Percentiles rank a stretch among this genome's conserved stretches.
These are phyloP conservation scores for Suillus decipiens DNA, from an alignment of 768 basidiomycete genomes.

Conservation along the genomic window DNA sequence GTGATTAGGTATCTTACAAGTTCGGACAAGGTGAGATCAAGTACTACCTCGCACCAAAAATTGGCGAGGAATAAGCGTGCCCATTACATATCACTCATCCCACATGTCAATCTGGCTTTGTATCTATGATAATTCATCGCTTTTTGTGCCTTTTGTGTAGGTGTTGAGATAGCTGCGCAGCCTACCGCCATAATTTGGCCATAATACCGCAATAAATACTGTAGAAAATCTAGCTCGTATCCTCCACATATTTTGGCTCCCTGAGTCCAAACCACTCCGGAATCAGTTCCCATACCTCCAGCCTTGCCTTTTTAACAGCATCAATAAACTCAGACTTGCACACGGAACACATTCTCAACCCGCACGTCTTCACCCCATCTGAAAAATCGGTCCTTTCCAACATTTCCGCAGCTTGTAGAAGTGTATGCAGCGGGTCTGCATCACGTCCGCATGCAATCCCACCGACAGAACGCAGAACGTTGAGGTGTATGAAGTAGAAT, in stretches of 20 bases:
- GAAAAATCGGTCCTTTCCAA: slow-evolving; percentile 69
- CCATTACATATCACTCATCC: slow-evolving; percentile 1
- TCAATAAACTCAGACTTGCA: slow-evolving; percentile 52
- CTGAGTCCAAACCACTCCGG: slow-evolving; percentile 66
- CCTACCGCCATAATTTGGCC: not conserved
- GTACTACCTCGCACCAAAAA: slow-evolving; percentile 97
- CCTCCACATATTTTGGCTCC: not conserved
- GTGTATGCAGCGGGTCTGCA: slow-evolving; percentile 71
- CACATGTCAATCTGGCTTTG: not conserved
- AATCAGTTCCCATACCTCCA: slow-evolving; percentile 62
- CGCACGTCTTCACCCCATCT: slow-evolving; percentile 55
- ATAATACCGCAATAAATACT: not conserved
- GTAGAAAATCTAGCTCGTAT: not conserved
- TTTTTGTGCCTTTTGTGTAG: not conserved
- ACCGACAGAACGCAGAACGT: slow-evolving; percentile 67
- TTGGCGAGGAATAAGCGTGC: slow-evolving; percentile 69
- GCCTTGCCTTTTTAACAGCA: slow-evolving; percentile 45
- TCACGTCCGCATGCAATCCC: slow-evolving; percentile 74
- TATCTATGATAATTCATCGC: slow-evolving; percentile 11
- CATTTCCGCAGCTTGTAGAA: slow-evolving; percentile 72
- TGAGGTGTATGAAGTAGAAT: slow-evolving; percentile 76
- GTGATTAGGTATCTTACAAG: slow-evolving; percentile 75
- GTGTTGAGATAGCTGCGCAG: not conserved
- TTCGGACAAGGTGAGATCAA: slow-evolving; percentile 88
- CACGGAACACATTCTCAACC: slow-evolving; percentile 53